Percentiles rank a stretch among this genome's conserved stretches.
Evolutionary conservation across 176 grass and related monocot species (phyloP).

Genomic region (Tillandsia leiboldiana): DNA sequence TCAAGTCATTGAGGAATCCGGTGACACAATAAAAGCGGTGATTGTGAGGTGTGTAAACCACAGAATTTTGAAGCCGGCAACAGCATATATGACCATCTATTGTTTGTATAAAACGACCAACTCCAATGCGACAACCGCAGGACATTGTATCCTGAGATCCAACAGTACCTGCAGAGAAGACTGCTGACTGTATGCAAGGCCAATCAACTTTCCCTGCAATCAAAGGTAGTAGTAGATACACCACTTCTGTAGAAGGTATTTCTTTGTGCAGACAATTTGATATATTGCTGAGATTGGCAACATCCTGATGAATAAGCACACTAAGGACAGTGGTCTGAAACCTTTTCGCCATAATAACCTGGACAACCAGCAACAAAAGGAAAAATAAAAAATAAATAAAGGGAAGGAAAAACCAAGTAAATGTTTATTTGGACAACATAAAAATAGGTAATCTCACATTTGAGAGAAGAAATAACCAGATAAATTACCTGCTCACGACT

Average conservation of each 20-base stretch:
- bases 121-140: constrained; percentile 28
- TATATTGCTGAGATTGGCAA: constrained; percentile 16
- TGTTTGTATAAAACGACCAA: constrained; percentile 36
- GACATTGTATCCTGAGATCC: constrained; percentile 10
- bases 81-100: constrained; percentile 35
- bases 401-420: neutral
- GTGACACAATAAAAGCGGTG: constrained; percentile 36
- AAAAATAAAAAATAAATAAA: neutral
- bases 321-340: constrained; percentile 56
- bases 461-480: constrained; percentile 5
- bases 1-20: constrained; percentile 34
- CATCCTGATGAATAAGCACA: constrained; percentile 41
- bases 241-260: constrained; percentile 35
- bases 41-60: constrained; percentile 63
- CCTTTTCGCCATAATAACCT: constrained; percentile 49
- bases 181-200: constrained; percentile 37
- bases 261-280: constrained; percentile 24
- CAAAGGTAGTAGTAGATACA: constrained; percentile 61
- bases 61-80: constrained; percentile 43
- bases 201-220: constrained; percentile 72
- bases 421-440: neutral
- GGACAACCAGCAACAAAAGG: constrained; percentile 2
- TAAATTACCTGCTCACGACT: constrained; percentile 45
- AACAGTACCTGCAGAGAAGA: constrained; percentile 20
- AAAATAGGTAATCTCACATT: neutral